Conservation (phyloP, 371 early-diverging fungal species). For the Mortierella sp. region DNA sequence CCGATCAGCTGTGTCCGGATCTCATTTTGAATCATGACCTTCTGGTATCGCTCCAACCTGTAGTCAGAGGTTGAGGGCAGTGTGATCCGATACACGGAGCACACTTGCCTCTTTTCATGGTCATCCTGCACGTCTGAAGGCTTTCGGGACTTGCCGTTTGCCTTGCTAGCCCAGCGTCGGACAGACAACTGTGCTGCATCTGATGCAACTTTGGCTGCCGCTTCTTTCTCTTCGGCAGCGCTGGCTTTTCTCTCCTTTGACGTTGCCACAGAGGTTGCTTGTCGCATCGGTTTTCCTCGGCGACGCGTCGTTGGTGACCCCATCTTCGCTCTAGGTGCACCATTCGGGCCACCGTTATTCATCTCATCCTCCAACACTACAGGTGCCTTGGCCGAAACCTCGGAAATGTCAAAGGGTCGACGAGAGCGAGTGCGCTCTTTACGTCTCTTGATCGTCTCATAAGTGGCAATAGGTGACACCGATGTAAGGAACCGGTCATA, state of each 20-base stretch:
- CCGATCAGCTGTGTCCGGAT: constrained; percentile 11
- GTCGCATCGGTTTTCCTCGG: too few species aligned
- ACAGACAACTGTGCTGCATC: too few species aligned
- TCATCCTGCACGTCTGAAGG: background rate
- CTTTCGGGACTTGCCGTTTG: background rate
- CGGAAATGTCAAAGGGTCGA: background rate
- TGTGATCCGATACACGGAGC: background rate
- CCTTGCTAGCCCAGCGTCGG: too few species aligned
- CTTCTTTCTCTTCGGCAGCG: too few species aligned
- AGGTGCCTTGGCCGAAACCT: background rate
- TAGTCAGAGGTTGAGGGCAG: constrained; percentile 5
- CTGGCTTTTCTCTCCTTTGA: too few species aligned
- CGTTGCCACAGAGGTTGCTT: too few species aligned
- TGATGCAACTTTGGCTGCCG: too few species aligned
- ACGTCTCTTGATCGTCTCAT: background rate
- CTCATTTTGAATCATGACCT: constrained; percentile 12
- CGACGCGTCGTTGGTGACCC: too few species aligned
- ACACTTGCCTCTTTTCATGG: constrained; percentile 2
- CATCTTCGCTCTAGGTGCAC: too few species aligned
- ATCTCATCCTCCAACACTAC: too few species aligned
- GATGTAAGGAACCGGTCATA: constrained; percentile 2
- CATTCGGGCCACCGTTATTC: too few species aligned
- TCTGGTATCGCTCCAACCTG: constrained; percentile 11
- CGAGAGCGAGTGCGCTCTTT: background rate
- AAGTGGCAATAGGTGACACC: constrained; percentile 2